Base-by-base conservation (phyloP, 768 basidiomycete species). In the Amanita rimosa region DNA sequence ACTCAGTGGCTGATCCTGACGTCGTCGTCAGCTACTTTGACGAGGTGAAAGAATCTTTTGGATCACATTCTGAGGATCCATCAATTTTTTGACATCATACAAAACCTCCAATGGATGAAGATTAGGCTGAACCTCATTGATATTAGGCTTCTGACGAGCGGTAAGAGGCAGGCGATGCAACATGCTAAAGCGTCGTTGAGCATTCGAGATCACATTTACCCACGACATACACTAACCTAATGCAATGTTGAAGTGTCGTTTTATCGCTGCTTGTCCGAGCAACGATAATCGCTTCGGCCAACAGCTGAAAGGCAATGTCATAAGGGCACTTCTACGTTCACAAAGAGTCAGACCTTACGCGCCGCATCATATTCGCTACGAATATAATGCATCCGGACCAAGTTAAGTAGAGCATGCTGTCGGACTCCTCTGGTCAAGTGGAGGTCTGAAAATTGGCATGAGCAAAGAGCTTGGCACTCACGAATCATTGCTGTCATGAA, bases 401-500 rank as follows among this genome's bases (percentile, higher is more conserved):
- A 65, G 54, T 85, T 84, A 35, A 92, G 68, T 49, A 92, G 62
- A 1, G 86, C 85, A 59, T 86, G 83, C 52, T 90, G 88, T 44
- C 88, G 83, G 50, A 85, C 62, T 4, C 85, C 85, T 14, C 87
- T 91, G 56, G 22, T 44, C 36, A 50, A 49, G 21, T 16, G 44
- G 24, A n/a, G 13, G 31, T 19, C 19, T 50, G 13, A 19, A 7
- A 6, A 37, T n/a, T 16, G 35, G 34, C 3, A 38, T 22, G 1
- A 11, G 35, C 9, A 36, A 38, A 37, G 4, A 35, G 41, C 21
- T 24, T 21, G 38, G 21, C 6, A 70, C 86, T 56, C 51, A 89
- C 87, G 86, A 91, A 61, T 91, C 87, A 53, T 79, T 81, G 29
- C 70, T 74, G 49, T 84, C 79, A 53, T 89, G 83, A 57, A 92